Conservation (phyloP, 805 yeast genomes). For the Metschnikowia noctiluminum region DNA sequence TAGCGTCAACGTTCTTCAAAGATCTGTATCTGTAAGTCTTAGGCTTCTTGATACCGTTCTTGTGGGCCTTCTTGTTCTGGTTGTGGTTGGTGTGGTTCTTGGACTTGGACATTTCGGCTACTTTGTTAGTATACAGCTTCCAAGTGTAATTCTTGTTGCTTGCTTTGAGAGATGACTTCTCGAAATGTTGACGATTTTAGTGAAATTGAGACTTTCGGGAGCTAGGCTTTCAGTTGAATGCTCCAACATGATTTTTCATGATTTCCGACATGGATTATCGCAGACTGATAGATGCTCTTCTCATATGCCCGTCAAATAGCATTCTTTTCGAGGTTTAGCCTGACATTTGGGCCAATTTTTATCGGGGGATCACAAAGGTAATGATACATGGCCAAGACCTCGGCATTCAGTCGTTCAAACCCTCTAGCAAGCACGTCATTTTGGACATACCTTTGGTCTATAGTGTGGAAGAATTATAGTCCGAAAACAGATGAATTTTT, state of each 20-base stretch:
- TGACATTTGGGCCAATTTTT: too few species aligned
- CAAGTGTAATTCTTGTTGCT: neutral
- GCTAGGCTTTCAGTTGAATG: too few species aligned
- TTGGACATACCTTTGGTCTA: conserved; percentile 18
- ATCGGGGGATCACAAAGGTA: too few species aligned
- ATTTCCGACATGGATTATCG: too few species aligned
- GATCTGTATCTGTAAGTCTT: conserved; percentile 97
- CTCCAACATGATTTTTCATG: too few species aligned
- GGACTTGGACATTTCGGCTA: conserved; percentile 86
- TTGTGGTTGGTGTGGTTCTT: conserved; percentile 99
- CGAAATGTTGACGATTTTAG: too few species aligned
- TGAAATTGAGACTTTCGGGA: too few species aligned
- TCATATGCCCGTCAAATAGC: too few species aligned
- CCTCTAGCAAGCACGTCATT: neutral
- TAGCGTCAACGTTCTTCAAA: conserved; percentile 97
- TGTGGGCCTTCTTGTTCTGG: conserved; percentile 99
- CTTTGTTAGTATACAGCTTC: conserved; percentile 25
- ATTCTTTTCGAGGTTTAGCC: too few species aligned
- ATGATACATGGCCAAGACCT: too few species aligned
- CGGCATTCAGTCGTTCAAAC: too few species aligned
- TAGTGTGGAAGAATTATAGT: conserved; percentile 5
- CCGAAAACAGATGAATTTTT: conserved; percentile 8
- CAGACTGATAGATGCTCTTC: too few species aligned
- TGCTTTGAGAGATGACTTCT: neutral
- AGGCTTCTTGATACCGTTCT: conserved; percentile 99